phyloP scores from a whole-genome alignment of 192 early-diverging fungal species.

The Podila minutissima region DNA sequence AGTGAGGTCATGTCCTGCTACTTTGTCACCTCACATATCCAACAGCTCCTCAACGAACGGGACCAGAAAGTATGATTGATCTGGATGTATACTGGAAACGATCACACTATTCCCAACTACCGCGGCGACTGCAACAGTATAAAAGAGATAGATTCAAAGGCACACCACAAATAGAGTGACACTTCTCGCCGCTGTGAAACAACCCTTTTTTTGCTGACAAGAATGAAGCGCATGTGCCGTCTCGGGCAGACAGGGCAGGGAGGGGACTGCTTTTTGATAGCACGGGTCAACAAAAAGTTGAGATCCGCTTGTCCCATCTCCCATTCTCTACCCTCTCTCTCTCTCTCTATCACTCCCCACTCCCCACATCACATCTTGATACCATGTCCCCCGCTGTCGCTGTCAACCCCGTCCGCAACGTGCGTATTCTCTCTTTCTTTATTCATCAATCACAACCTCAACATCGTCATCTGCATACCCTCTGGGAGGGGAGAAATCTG shows the following conservation, averaged over 20 bases:
- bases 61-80: slow-evolving; percentile 5
- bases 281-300: background rate
- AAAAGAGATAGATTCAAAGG: too few species aligned
- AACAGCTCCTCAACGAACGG: slow-evolving; percentile 28
- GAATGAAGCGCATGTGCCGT: too few species aligned
- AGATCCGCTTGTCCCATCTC: background rate
- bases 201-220: too few species aligned
- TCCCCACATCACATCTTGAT: slow-evolving; percentile 20
- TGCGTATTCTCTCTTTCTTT: slow-evolving; percentile 4
- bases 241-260: too few species aligned
- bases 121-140: too few species aligned
- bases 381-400: slow-evolving; percentile 42
- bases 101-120: too few species aligned
- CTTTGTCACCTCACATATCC: slow-evolving; percentile 54
- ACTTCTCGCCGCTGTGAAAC: too few species aligned
- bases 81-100: background rate
- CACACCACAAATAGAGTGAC: too few species aligned
- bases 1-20: slow-evolving; percentile 43
- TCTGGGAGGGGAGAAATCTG: too few species aligned
- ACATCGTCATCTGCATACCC: background rate
- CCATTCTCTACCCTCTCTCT: background rate
- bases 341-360: slow-evolving; percentile 5
- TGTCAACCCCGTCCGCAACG: slow-evolving; percentile 47
- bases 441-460: background rate
- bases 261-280: too few species aligned